Base-by-base conservation (phyloP, 192 early-diverging fungal species). In the Entomortierella chlamydospora region DNA sequence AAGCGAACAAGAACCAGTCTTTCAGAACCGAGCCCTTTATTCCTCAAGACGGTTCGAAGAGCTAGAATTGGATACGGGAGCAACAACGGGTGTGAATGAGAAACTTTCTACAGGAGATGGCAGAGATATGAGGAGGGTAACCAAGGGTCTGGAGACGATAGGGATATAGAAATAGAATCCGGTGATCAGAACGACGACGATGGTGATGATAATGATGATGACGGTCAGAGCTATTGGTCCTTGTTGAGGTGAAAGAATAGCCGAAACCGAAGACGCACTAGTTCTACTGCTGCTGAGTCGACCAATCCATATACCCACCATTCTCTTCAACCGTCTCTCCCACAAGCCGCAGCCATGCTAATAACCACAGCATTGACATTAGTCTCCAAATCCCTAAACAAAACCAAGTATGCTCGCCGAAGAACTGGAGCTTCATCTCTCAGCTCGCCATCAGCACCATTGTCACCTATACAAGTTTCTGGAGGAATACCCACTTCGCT, bases 41-140 rank as follows among this genome's bases (percentile, higher is more conserved):
- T 61, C 68, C 0, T 5, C 31, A 3, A 54, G 47, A 51, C 54
- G 62, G 11, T 41, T 79, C 4, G 76, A 79, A n/a, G 76, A 79
- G 42, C 25, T 79, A 3, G 76, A 79, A 30, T 30, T 79, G 13
- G 76, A 68, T 15, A 57, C 18, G 55, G 41, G 15, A 29, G 42
- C 51, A 39, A 60, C 7, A 37, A 54, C 15, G n/a, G 49, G 42
- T 1, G 54, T 42, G 0, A 25, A 25, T 20, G 54, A 22, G 6
- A 31, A 62, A 0, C 54, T 58, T 26, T 45, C 15, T 42, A 23
- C 6, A 23, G 50, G 28, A 20, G 54, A 64, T 0, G 30, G 49
- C 33, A 33, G n/a, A 4, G 31, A 62, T 3, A 64, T 4, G 63
- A 59, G 1, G 60, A 70, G 26, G 57, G 13, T 3, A 17, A 34